phyloP scores from a whole-genome alignment of 495 filamentous ascomycete genomes.

The Hypoxylon fuscum region DNA sequence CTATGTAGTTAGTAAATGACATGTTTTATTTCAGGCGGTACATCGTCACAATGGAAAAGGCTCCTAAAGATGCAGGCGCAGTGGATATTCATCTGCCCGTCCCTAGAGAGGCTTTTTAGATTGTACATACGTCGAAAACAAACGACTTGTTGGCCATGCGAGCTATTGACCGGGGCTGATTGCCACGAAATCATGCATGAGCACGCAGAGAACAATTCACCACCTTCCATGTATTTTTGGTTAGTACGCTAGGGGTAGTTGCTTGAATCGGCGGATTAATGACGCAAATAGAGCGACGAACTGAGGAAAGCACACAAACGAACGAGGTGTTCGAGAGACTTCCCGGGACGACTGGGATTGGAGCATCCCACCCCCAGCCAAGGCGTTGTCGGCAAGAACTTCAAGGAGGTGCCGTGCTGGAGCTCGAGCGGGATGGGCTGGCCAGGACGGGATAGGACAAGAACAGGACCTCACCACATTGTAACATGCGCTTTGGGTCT shows the following conservation, averaged over 20 bases:
- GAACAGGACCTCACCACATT: too few species aligned
- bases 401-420: slow-evolving; percentile 40
- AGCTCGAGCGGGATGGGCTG: slow-evolving; percentile 34
- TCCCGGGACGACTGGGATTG: slow-evolving; percentile 23
- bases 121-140: slow-evolving; percentile 32
- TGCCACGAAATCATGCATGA: slow-evolving; percentile 59
- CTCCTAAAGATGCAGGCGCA: slow-evolving; percentile 20
- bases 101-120: slow-evolving; percentile 14
- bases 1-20: slow-evolving; percentile 31
- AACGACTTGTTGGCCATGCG: slow-evolving; percentile 40
- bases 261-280: slow-evolving; percentile 45
- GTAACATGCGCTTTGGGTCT: slow-evolving; percentile 36
- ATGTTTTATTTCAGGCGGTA: slow-evolving; percentile 26
- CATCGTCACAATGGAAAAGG: slow-evolving; percentile 10
- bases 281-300: slow-evolving; percentile 47
- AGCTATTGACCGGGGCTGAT: slow-evolving; percentile 48
- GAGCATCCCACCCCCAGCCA: slow-evolving; percentile 16
- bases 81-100: slow-evolving; percentile 28
- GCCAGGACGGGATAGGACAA: slow-evolving; percentile 1
- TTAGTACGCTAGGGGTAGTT: slow-evolving; percentile 44
- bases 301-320: slow-evolving; percentile 42
- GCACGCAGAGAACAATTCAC: slow-evolving; percentile 48
- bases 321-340: slow-evolving; percentile 39
- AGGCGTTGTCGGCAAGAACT: slow-evolving; percentile 32
- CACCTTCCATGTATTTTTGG: slow-evolving; percentile 38